Evolutionary conservation across 805 yeast genomes (phyloP), one percentile per base, ranked within the genome.

Genomic region (Cyberlindnera maclurae): DNA sequence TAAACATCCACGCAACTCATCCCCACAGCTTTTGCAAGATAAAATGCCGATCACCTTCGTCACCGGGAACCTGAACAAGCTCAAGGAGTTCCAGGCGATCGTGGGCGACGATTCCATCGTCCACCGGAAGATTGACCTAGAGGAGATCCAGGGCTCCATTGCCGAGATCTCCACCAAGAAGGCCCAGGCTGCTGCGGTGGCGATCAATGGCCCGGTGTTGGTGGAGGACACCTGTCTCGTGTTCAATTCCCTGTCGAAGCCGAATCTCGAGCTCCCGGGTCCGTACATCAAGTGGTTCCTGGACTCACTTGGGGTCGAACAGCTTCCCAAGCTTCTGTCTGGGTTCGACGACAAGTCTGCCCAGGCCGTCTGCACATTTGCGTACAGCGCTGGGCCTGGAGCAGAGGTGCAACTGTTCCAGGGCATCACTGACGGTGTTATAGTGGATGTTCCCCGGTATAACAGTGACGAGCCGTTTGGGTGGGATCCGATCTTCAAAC

Each of bases 271-370:
- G 45, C 71, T 93, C 36, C 99, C 99, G 4, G 99, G 99, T 17
- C 97, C 97, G 1, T 86, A 87, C 49, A 75, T 79, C 62, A 90
- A 90, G 61, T 90, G 98, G 98, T 93, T 93, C 62, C 71, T 86
- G 33, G 67, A 78, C 45, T 62, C 74, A 12, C 59, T 89, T 47
- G 97, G 97, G 0, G 70, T 84, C 26, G 75, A 74, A 12, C 90
- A 90, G 2, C 64, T 90, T 39, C 83, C 79, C 42, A 78, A 82
- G 51, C 71, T 90, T 80, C 66, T 94, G 30, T 76, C 65, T 43
- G 85, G 85, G 28, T 93, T 83, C 57, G 89, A 82, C 35, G 85
- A 86, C 59, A 87, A 87, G 57, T 62, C 77, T 3, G 98, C 96
- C 6, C 72, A 76, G 43, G 96, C 97, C 1, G 75, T 87, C 36